Evolutionary conservation across 1,284 basidiomycete species (phyloP), one percentile per base, ranked within the genome.

Genomic region (Gomphus sp.): DNA sequence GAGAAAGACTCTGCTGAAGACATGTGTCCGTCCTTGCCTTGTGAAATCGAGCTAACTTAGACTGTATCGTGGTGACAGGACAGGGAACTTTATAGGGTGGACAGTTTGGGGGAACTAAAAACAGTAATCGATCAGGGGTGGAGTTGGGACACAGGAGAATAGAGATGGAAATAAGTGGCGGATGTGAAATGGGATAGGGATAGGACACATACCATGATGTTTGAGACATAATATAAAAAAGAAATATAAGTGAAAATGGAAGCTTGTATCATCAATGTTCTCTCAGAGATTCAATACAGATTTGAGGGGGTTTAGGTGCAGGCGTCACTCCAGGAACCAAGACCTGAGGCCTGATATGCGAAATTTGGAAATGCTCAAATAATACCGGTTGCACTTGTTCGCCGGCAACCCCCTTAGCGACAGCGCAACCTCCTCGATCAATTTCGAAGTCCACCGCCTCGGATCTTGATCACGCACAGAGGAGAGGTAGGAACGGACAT

Each of bases 31-130:
- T n/a, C n/a, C n/a, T n/a, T n/a, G n/a, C n/a, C n/a, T n/a, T n/a
- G n/a, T n/a, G n/a, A n/a, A n/a, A n/a, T n/a, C n/a, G n/a, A n/a
- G n/a, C n/a, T n/a, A n/a, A n/a, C n/a, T n/a, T n/a, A 37, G 57
- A 45, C 25, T 58, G 57, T 52, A 59, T 59, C 16, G 43, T 25
- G 52, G n/a, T 50, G 48, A 34, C 16, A 49, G 11, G 47, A 34
- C 16, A 16, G 37, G 11, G 36, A 18, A 28, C 52, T 50, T 50
- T 50, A 50, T 50, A 45, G 34, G 34, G 25, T 28, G 36, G 34
- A 4, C 28, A n/a, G n/a, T 41, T 9, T 28, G 5, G 14, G 37
- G 5, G 18, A 9, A 7, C 28, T 33, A n/a, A 10, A 8, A n/a
- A n/a, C n/a, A n/a, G n/a, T n/a, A n/a, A n/a, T n/a, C n/a, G n/a